Conservation (phyloP, 2,329 filamentous ascomycete species). For the Pseudopyrenochaeta lycopersici region DNA sequence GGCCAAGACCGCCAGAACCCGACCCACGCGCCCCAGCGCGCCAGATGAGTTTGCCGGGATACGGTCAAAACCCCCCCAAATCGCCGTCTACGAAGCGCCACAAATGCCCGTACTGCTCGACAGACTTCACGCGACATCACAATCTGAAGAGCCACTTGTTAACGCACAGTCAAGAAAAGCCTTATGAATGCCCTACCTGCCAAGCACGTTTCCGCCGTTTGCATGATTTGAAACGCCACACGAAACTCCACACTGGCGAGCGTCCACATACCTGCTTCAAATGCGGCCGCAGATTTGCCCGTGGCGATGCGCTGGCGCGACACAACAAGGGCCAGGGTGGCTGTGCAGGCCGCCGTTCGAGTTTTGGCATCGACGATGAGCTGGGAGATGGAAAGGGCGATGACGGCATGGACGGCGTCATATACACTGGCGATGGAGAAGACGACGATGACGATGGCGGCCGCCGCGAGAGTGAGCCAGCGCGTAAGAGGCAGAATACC, state of each 20-base stretch:
- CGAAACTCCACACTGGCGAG: conserved; percentile 95
- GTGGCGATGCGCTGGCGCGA: conserved; percentile 91
- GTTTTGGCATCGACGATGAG: conserved; percentile 83
- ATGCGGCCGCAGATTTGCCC: conserved; percentile 92
- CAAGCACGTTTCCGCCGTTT: conserved; percentile 89
- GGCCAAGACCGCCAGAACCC: conserved; percentile 60
- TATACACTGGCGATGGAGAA: conserved; percentile 66
- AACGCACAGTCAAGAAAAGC: conserved; percentile 98
- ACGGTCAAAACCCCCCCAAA: conserved; percentile 66
- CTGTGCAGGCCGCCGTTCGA: conserved; percentile 89
- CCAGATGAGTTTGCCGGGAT: conserved; percentile 68
- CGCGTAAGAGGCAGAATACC: conserved; percentile 73
- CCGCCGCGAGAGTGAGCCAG: conserved; percentile 74
- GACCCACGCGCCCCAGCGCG: conserved; percentile 62
- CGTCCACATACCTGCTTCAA: conserved; percentile 94
- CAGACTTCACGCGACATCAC: conserved; percentile 96
- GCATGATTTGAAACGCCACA: conserved; percentile 95
- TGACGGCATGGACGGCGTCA: conserved; percentile 70
- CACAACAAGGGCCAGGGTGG: conserved; percentile 96
- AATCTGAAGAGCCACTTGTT: conserved; percentile 97
- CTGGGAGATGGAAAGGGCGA: conserved; percentile 58
- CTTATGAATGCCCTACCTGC: conserved; percentile 93
- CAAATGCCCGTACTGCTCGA: conserved; percentile 95
- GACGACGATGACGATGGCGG: conserved; percentile 59
- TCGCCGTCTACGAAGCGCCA: conserved; percentile 87